phyloP scores from a whole-genome alignment of 345 rosid species.

The Corchorus olitorius region DNA sequence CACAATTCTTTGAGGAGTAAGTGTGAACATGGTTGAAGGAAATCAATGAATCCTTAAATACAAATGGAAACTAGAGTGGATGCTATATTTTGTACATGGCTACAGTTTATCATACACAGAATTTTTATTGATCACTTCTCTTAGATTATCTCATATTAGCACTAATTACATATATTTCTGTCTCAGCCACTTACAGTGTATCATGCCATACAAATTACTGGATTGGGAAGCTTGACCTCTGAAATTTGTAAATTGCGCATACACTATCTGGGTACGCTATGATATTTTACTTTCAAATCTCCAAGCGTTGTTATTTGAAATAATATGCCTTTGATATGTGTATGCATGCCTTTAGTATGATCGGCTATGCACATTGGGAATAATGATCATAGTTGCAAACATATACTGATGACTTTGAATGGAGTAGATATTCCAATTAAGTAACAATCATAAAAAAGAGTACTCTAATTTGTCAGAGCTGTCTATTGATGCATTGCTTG shows the following conservation, averaged over 20 bases:
- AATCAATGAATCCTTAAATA: not conserved
- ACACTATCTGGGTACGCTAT: constrained; percentile 83
- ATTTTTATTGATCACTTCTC: not conserved
- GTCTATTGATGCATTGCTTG: not conserved
- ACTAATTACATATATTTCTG: not conserved
- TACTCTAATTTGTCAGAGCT: not conserved
- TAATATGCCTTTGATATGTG: not conserved
- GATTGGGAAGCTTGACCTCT: constrained; percentile 35
- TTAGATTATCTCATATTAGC: not conserved
- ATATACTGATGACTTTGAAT: not conserved
- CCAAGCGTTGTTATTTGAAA: not conserved
- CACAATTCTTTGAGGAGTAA: not conserved
- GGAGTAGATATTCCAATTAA: not conserved
- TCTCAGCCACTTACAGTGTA: constrained; percentile 85
- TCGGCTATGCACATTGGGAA: not conserved
- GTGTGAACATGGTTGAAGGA: constrained; percentile 10
- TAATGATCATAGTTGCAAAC: not conserved
- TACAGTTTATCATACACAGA: not conserved
- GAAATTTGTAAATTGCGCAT: constrained; percentile 50
- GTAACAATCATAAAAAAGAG: not conserved
- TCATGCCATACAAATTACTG: constrained; percentile 59
- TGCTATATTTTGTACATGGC: constrained; percentile 10
- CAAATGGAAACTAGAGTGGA: not conserved
- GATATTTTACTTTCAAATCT: constrained; percentile 19
- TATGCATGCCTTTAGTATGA: not conserved